Evolutionary conservation across 768 basidiomycete genomes (phyloP).

Genomic region (Tylopilus intermedius): DNA sequence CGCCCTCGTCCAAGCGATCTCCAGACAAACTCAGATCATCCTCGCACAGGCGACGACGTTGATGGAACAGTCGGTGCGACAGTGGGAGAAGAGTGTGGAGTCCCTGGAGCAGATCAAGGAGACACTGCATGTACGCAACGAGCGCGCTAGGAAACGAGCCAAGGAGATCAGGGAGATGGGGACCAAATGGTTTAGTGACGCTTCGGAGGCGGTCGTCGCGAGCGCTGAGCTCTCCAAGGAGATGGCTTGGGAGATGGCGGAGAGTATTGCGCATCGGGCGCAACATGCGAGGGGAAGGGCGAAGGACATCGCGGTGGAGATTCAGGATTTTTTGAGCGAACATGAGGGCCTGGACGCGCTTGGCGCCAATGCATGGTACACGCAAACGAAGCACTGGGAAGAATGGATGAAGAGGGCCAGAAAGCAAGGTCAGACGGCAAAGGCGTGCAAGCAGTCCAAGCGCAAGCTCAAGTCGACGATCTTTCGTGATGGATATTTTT

Average conservation of each 20-base stretch:
- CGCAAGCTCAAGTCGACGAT: constrained; percentile 9
- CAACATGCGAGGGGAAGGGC: constrained; percentile 43
- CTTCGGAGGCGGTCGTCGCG: constrained; percentile 38
- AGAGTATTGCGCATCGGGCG: constrained; percentile 35
- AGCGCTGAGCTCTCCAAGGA: constrained; percentile 41
- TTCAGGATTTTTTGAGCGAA: constrained; percentile 24
- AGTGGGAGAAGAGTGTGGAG: constrained; percentile 32
- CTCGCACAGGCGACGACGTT: constrained; percentile 34
- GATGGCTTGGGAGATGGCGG: constrained; percentile 39
- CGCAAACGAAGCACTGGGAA: constrained; percentile 17
- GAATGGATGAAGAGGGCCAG: constrained; percentile 12
- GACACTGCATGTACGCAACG: constrained; percentile 44
- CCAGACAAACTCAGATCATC: constrained; percentile 36
- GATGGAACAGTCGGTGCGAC: constrained; percentile 40
- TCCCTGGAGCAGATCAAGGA: constrained; percentile 37
- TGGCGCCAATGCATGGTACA: constrained; percentile 16
- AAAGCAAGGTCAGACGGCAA: constrained; percentile 4
- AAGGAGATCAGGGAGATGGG: constrained; percentile 49
- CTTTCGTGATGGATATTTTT: constrained; percentile 8
- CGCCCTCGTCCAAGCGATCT: constrained; percentile 47
- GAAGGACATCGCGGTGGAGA: constrained; percentile 37
- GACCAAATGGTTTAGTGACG: constrained; percentile 39
- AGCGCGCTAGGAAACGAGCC: constrained; percentile 49
- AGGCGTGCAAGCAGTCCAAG: constrained; percentile 13
- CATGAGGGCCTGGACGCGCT: constrained; percentile 16